Percentiles rank a stretch among this genome's conserved stretches.
Evolutionary conservation across 202 grass and related monocot species (phyloP).

Genomic region (Carex arenaria): DNA sequence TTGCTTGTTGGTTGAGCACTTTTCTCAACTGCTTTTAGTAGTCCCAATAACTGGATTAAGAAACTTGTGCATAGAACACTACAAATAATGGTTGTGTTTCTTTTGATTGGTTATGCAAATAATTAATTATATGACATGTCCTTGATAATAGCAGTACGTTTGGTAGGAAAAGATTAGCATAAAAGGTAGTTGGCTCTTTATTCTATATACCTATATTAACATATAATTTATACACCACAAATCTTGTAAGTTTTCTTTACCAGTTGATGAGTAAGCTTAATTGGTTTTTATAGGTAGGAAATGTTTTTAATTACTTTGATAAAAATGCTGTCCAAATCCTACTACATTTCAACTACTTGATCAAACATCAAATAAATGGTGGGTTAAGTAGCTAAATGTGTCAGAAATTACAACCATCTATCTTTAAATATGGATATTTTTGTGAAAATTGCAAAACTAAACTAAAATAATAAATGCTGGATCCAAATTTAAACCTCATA

Average conservation of each 20-base stretch:
- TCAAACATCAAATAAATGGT: no score
- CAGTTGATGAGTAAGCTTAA: neutral
- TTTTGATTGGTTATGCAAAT: neutral
- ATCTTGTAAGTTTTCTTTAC: neutral
- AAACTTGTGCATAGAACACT: neutral
- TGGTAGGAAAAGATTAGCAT: neutral
- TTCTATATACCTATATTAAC: neutral
- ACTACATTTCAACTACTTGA: no score
- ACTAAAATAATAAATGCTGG: no score
- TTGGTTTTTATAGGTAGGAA: neutral
- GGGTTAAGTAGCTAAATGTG: no score
- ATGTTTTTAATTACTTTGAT: no score
- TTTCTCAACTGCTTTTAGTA: neutral
- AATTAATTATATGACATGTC: neutral
- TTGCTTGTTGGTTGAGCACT: neutral
- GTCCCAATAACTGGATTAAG: neutral
- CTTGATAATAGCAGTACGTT: neutral
- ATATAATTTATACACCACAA: neutral
- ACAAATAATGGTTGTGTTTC: neutral
- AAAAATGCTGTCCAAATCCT: no score
- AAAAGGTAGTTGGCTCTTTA: constrained; percentile 12
- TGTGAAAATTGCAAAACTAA: no score
- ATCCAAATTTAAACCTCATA: neutral
- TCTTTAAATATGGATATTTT: no score
- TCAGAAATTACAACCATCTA: no score